Evolutionary conservation across 2,329 filamentous ascomycete species (phyloP).

Genomic region (Aspergillus clavatus): DNA sequence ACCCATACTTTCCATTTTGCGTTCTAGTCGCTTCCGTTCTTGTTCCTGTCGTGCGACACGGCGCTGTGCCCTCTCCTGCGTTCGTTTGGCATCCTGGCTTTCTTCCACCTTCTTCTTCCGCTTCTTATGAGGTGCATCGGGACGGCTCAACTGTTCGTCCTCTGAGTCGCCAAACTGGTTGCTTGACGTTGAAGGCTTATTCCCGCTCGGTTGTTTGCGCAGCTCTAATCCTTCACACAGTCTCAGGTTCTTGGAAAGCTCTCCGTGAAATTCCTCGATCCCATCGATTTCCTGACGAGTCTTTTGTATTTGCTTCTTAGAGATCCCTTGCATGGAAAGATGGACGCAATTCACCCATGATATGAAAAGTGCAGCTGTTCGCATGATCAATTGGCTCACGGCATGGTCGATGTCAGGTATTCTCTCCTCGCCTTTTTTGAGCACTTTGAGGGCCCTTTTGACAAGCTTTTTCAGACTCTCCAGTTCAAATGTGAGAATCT

Average conservation of each 20-base stretch:
- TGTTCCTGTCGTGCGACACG: slow-evolving; percentile 52
- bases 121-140: slow-evolving; percentile 41
- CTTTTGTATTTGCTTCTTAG: slow-evolving; percentile 15
- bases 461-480: slow-evolving; percentile 10
- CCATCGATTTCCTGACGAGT: slow-evolving; percentile 19
- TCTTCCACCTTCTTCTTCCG: slow-evolving; percentile 47
- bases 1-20: slow-evolving; percentile 28
- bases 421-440: slow-evolving; percentile 7
- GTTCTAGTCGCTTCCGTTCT: slow-evolving; percentile 39
- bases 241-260: slow-evolving; percentile 23
- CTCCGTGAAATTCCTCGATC: slow-evolving; percentile 28
- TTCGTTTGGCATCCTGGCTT: slow-evolving; percentile 46
- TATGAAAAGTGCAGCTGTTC: slow-evolving; percentile 27
- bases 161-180: background rate
- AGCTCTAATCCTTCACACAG: slow-evolving; percentile 7
- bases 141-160: background rate
- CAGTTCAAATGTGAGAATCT: slow-evolving; percentile 12
- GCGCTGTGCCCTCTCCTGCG: slow-evolving; percentile 53
- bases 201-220: background rate
- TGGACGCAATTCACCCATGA: slow-evolving; percentile 29
- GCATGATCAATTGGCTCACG: slow-evolving; percentile 17
- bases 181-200: background rate
- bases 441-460: slow-evolving; percentile 12
- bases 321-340: slow-evolving; percentile 17
- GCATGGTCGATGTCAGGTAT: slow-evolving; percentile 5